phyloP scores from a whole-genome alignment of 768 basidiomycete genomes.

The Boletellus ananas region DNA sequence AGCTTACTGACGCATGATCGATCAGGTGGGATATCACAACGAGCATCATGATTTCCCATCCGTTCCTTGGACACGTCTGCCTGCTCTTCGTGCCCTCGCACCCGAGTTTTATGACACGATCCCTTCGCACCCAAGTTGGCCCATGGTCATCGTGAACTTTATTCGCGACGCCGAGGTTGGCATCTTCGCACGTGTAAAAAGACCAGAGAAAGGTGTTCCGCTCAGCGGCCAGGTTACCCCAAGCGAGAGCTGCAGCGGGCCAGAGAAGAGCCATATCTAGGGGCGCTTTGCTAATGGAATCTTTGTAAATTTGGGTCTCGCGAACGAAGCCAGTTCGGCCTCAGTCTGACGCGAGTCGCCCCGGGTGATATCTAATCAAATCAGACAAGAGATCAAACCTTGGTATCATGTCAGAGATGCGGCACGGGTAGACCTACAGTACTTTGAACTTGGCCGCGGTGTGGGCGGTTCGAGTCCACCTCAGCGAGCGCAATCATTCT shows the following conservation, averaged over 20 bases:
- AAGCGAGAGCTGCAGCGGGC: conserved; percentile 3
- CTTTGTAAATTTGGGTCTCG: conserved; percentile 14
- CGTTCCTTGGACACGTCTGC: conserved; percentile 90
- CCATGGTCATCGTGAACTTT: conserved; percentile 92
- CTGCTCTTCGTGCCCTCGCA: conserved; percentile 75
- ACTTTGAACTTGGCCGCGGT: no score
- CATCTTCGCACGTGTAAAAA: conserved; percentile 83
- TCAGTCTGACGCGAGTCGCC: neutral
- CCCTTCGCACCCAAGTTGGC: conserved; percentile 89
- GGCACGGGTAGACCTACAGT: no score
- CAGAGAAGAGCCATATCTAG: conserved; percentile 19
- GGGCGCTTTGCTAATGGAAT: conserved; percentile 1
- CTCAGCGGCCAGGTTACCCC: conserved; percentile 19
- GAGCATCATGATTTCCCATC: conserved; percentile 99
- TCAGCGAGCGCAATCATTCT: no score
- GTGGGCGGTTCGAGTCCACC: no score
- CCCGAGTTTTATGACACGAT: conserved; percentile 90
- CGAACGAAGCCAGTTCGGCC: conserved; percentile 2
- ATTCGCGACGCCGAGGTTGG: conserved; percentile 88
- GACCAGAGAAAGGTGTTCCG: conserved; percentile 43
- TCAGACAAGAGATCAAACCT: no score
- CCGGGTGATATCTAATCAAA: no score
- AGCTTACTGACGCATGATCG: neutral
- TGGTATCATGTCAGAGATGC: no score
- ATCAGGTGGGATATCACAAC: conserved; percentile 95